Conservation (phyloP, 2,329 filamentous ascomycete genomes). For the Aaosphaeria pasadenensis region DNA sequence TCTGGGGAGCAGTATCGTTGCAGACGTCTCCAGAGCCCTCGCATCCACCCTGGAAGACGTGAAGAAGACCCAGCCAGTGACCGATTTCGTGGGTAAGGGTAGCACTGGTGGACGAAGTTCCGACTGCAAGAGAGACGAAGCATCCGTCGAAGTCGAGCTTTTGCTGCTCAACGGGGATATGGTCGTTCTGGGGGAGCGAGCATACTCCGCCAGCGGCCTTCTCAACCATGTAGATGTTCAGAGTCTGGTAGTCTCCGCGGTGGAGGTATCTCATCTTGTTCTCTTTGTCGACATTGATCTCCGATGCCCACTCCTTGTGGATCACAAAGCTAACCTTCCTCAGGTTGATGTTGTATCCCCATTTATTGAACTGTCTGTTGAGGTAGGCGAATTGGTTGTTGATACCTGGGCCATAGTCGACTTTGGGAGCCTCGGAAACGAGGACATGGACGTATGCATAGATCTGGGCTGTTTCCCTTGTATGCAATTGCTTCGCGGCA, state of each 20-base stretch:
- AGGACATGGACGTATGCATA: not conserved
- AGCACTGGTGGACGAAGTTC: slow-evolving; percentile 5
- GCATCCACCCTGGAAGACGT: slow-evolving; percentile 28
- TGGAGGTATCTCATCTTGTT: slow-evolving; percentile 51
- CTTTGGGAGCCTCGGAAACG: not conserved
- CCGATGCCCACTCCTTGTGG: slow-evolving; percentile 11
- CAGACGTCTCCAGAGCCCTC: slow-evolving; percentile 19
- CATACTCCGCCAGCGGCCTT: slow-evolving; percentile 41
- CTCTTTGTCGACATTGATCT: slow-evolving; percentile 9
- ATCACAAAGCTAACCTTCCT: slow-evolving; percentile 8
- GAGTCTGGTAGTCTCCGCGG: slow-evolving; percentile 47
- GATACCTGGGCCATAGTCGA: slow-evolving; percentile 1
- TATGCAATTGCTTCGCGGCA: not conserved
- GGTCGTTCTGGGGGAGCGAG: slow-evolving; percentile 7
- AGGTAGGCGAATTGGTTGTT: slow-evolving; percentile 10
- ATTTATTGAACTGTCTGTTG: slow-evolving; percentile 9
- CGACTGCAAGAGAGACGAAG: slow-evolving; percentile 11
- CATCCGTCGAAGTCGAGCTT: slow-evolving; percentile 15
- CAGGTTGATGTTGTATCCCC: slow-evolving; percentile 11
- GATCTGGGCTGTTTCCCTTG: not conserved
- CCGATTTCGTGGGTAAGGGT: slow-evolving; percentile 18
- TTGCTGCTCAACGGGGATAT: slow-evolving; percentile 6
- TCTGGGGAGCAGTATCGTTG: slow-evolving; percentile 26
- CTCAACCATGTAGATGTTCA: slow-evolving; percentile 58
- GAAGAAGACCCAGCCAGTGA: slow-evolving; percentile 30